Conservation (phyloP, 495 filamentous ascomycete genomes). For the Aspergillus saccharolyticus region DNA sequence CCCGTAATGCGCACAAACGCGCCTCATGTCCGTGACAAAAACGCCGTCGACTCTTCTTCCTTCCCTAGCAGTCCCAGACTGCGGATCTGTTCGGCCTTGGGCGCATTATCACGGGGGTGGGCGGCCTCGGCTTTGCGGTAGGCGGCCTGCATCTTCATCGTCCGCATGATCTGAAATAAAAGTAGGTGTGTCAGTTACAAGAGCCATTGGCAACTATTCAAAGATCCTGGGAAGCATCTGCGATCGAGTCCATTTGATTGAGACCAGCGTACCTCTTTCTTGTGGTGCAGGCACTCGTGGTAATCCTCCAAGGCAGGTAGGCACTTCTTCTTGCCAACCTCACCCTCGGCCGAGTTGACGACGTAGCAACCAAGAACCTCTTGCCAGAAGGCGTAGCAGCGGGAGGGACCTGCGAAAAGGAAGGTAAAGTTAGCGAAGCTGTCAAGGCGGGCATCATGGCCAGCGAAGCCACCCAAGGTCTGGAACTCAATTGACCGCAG, state of each 20-base stretch:
- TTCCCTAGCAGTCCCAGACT: constrained; percentile 76
- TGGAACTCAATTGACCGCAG: constrained; percentile 2
- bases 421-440: constrained; percentile 24
- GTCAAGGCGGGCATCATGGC: not conserved
- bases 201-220: too few species aligned
- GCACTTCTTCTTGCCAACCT: constrained; percentile 86
- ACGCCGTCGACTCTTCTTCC: constrained; percentile 69
- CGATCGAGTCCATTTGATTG: not conserved
- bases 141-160: constrained; percentile 72
- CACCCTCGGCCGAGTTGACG: constrained; percentile 67
- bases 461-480: not conserved
- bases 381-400: constrained; percentile 99
- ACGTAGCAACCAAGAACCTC: constrained; percentile 87
- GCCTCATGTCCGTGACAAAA: constrained; percentile 40
- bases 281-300: constrained; percentile 97
- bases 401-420: constrained; percentile 60
- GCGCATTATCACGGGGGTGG: constrained; percentile 69
- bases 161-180: constrained; percentile 62
- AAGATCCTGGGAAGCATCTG: too few species aligned
- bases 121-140: constrained; percentile 78
- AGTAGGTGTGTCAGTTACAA: constrained; percentile 3
- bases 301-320: constrained; percentile 88
- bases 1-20: constrained; percentile 15
- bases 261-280: constrained; percentile 74
- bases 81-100: constrained; percentile 71